phyloP scores from a whole-genome alignment of 495 filamentous ascomycete species.

The Xylaria venustula region DNA sequence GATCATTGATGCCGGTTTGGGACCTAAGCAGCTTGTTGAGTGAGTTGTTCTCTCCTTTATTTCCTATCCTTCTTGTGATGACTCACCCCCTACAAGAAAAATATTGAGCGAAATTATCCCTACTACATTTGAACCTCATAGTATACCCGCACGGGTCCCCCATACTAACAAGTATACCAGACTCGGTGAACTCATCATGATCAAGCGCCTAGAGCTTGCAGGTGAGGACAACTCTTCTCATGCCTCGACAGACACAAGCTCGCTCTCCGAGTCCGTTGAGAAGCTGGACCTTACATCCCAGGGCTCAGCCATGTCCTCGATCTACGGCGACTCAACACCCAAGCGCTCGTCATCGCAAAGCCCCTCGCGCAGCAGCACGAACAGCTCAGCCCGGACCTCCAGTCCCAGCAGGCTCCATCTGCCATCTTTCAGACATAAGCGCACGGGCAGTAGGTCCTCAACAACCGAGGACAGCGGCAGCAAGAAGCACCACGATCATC shows the following conservation, averaged over 20 bases:
- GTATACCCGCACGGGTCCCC: too few species aligned
- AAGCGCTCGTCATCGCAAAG: conserved; percentile 28
- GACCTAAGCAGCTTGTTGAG: conserved; percentile 75
- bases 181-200: conserved; percentile 75
- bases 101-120: too few species aligned
- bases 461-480: conserved; percentile 22
- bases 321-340: conserved; percentile 22
- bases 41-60: conserved; percentile 20
- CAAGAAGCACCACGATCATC: conserved; percentile 49
- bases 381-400: not conserved
- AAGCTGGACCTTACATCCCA: conserved; percentile 26
- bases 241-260: conserved; percentile 22
- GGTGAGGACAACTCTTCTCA: conserved; percentile 26
- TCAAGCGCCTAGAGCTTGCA: conserved; percentile 26
- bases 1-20: conserved; percentile 73
- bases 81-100: too few species aligned
- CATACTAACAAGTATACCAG: conserved; percentile 30
- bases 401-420: conserved; percentile 17
- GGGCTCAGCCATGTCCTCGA: conserved; percentile 27
- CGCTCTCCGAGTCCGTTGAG: conserved; percentile 24
- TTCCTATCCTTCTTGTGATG: not conserved
- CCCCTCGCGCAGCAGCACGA: conserved; percentile 16
- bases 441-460: not conserved
- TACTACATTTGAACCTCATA: not conserved
- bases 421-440: conserved; percentile 2